Evolutionary conservation across 768 basidiomycete species (phyloP).

Genomic region (Termitomyces sp.): DNA sequence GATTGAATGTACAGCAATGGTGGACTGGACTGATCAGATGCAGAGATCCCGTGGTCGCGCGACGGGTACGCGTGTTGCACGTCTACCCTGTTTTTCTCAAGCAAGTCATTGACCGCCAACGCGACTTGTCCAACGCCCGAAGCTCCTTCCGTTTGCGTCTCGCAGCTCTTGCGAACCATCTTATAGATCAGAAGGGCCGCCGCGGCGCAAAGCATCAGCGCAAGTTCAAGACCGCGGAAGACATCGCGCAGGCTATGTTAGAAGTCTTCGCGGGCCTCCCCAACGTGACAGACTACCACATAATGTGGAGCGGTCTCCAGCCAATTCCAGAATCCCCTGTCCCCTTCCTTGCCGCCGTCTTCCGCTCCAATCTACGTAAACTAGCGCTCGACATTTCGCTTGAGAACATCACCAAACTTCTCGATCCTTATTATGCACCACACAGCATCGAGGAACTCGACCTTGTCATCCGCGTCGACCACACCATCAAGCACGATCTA

Average conservation of each 20-base stretch:
- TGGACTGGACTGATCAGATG: neutral
- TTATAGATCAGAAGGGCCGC: slow-evolving; percentile 24
- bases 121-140: slow-evolving; percentile 2
- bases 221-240: slow-evolving; percentile 27
- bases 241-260: slow-evolving; percentile 33
- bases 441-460: slow-evolving; percentile 34
- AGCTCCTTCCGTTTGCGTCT: slow-evolving; percentile 23
- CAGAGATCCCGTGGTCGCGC: slow-evolving; percentile 43
- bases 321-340: slow-evolving; percentile 20
- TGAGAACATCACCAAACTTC: slow-evolving; percentile 32
- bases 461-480: slow-evolving; percentile 36
- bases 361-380: slow-evolving; percentile 30
- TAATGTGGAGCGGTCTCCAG: slow-evolving; percentile 42
- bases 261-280: slow-evolving; percentile 38
- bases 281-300: slow-evolving; percentile 42
- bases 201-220: slow-evolving; percentile 16
- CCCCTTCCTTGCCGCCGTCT: slow-evolving; percentile 29
- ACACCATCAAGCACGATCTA: slow-evolving; percentile 9
- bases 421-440: slow-evolving; percentile 21
- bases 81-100: slow-evolving; percentile 45
- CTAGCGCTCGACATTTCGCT: slow-evolving; percentile 37
- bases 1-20: neutral
- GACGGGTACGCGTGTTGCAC: slow-evolving; percentile 41
- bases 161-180: slow-evolving; percentile 26
- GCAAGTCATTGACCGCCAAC: slow-evolving; percentile 27